Base-by-base conservation (phyloP, 257 asterid genomes). In the Fraxinus pennsylvanica region DNA sequence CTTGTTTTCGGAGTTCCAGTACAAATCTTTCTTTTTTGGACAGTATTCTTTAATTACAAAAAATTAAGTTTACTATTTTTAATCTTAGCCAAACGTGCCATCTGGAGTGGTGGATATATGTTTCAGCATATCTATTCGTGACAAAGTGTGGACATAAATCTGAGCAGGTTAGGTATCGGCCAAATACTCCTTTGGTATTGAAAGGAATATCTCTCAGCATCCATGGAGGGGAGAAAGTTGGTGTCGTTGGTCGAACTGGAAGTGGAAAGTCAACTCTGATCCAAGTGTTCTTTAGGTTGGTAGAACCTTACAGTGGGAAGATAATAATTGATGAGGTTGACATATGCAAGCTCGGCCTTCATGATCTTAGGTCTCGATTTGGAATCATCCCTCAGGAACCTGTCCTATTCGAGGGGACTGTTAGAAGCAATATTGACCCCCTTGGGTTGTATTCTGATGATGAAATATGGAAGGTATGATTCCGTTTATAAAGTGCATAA, bases 381-480 rank as follows among this genome's bases (percentile, higher is more conserved):
- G 95, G 96, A 2, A 92, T 92, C 88, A 91, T 93, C 27, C 98
- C 98, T 61, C 98, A 93, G 65, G 98, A 91, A 30, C 97, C 97
- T 17, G 88, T 89, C 76, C 87, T 93, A 76, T 93, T 93, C 36
- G 86, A 90, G 70, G 97, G 97, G 54, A 90, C 96, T 0, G 84
- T 93, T 9, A 84, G 97, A 65, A 89, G 88, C 78, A 93, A 93
- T 45, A 84, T 93, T 13, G 97, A 93, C 75, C 97, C 97, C 0
- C 84, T 84, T 33, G 97, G 87, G 3, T 27, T 80, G 61, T 84
- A 89, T 68, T 84, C 97, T 0, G 97, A 93, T 65, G 90, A 91
- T 8, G 90, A 93, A 71, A 91, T 93, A 78, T 93, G 97, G 97
- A 88, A 88, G 96, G 97, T 91, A 78, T 6, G 17, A 57, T 57